These are phyloP conservation scores for Daldinia grandis DNA, from an alignment of 495 filamentous ascomycete species.

Conservation along the genomic window DNA sequence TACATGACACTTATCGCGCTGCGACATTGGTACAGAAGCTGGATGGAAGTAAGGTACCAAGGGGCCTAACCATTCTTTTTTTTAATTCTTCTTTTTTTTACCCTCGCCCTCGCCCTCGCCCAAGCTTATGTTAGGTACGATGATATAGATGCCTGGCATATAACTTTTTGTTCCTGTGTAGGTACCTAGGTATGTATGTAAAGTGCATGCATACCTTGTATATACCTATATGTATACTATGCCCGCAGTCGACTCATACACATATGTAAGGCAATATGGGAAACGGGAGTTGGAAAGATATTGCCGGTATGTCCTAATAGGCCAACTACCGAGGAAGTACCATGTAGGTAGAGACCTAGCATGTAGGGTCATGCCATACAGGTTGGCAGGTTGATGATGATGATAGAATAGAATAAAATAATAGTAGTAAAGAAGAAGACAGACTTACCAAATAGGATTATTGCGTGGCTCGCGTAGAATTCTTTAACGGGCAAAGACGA, in stretches of 20 bases:
- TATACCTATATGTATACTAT: neutral
- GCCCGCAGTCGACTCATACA: constrained; percentile 1
- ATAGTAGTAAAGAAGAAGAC: constrained; percentile 1
- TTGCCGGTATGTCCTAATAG: neutral
- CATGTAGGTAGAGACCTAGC: neutral
- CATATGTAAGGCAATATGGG: constrained; percentile 2
- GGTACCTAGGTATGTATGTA: too few relatives aligned
- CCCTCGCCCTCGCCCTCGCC: neutral
- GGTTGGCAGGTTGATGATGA: neutral
- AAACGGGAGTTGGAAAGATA: constrained; percentile 1
- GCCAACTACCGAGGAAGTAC: neutral
- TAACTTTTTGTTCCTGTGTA: neutral
- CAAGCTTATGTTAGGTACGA: constrained; percentile 17
- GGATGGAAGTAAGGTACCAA: constrained; percentile 27
- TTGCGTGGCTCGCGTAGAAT: constrained; percentile 35
- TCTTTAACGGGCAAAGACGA: constrained; percentile 24
- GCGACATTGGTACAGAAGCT: constrained; percentile 1
- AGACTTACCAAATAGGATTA: constrained; percentile 19
- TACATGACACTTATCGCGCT: constrained; percentile 15
- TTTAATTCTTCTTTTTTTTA: neutral
- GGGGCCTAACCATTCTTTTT: constrained; percentile 11
- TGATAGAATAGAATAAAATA: too few relatives aligned
- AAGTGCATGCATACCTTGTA: too few relatives aligned
- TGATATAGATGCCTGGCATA: neutral
- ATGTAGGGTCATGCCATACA: neutral